phyloP scores from a whole-genome alignment of 2,329 filamentous ascomycete genomes.

The Phaeosphaeria sp. region DNA sequence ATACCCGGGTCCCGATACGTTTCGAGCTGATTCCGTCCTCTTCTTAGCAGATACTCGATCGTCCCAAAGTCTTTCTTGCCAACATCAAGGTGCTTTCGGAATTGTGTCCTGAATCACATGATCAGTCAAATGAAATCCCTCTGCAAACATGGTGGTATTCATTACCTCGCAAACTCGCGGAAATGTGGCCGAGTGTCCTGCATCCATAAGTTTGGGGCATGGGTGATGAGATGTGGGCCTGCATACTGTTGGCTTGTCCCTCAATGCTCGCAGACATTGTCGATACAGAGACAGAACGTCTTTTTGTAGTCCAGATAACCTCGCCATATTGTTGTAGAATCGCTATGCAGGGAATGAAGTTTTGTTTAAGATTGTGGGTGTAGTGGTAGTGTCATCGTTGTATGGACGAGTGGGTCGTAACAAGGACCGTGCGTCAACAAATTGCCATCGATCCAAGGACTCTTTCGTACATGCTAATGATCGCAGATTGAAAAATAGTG shows the following conservation, averaged over 20 bases:
- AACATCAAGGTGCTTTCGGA: conserved; percentile 71
- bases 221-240: not conserved
- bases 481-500: not conserved
- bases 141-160: not conserved
- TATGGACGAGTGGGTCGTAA: not conserved
- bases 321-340: conserved; percentile 38
- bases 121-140: conserved; percentile 5
- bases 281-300: conserved; percentile 89
- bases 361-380: not conserved
- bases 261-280: conserved; percentile 79
- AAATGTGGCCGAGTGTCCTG: conserved; percentile 68
- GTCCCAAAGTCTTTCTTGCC: conserved; percentile 86
- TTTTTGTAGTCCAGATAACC: conserved; percentile 85
- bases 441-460: not conserved
- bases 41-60: conserved; percentile 84
- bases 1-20: conserved; percentile 81
- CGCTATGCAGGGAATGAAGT: not conserved
- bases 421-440: not conserved
- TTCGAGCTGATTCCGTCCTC: conserved; percentile 81
- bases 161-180: conserved; percentile 67
- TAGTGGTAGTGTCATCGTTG: not conserved
- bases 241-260: conserved; percentile 78
- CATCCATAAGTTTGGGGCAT: conserved; percentile 9
- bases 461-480: not conserved
- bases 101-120: conserved; percentile 68